Base-by-base conservation (phyloP, 768 basidiomycete genomes). In the Sarcomyxa edulis region DNA sequence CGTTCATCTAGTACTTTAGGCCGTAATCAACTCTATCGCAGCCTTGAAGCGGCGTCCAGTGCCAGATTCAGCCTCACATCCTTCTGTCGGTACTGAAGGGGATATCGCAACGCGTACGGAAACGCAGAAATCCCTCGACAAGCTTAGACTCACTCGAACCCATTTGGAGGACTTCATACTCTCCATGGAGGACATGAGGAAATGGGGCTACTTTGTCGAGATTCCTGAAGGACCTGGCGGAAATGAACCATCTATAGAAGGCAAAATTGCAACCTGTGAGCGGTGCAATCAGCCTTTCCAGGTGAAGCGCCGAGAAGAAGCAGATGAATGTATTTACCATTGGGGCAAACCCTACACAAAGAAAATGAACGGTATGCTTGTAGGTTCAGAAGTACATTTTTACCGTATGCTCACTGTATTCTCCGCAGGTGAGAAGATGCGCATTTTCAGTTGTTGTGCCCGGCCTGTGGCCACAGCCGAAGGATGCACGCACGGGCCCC, bases 371-470 rank as follows among this genome's bases (percentile, higher is more conserved):
- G 93, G 92, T 82, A 51, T 48, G 72, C 55, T 10, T 19, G 9
- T 34, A 5, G 16, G 31, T 22, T 37, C 20, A 31, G 34, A 15
- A 18, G 7, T 39, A 14, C 12, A 12, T n/a, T 18, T 35, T n/a
- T 25, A 26, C 28, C 32, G 20, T 34, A 43, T 16, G 37, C 35
- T 40, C 45, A 37, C n/a, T n/a, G n/a, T 32, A 35, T 27, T 39
- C 39, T 18, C 2, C 37, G 3, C 58, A 87, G 85, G 83, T 28
- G 76, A 91, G 54, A 79, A 72, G 49, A 62, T 75, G 30, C 74
- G 86, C 22, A 54, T 80, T 21, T 89, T 79, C 49, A 77, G 70
- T n/a, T 96, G 92, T 52, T 96, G 92, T 54, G 81, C 77, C n/a
- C 65, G 66, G 35, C 64, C 71, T 10, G 70, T 73, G 11, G 62